Evolutionary conservation across 768 basidiomycete genomes (phyloP).

Genomic region (Rhizopogon vesiculosus): DNA sequence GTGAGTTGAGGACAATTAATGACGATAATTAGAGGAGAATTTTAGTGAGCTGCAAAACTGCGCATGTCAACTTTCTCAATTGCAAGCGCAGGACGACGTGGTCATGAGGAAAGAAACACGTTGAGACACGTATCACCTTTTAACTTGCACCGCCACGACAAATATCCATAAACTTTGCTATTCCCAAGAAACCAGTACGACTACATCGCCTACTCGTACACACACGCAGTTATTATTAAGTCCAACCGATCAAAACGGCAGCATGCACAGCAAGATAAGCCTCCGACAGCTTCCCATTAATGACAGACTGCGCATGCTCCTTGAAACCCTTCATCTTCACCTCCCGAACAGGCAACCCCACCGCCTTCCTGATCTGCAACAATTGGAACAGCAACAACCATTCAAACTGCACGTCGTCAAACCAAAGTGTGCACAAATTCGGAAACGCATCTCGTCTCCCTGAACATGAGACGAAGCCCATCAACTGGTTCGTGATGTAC

Average conservation of each 20-base stretch:
- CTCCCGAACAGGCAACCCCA: slow-evolving; percentile 13
- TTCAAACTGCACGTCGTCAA: slow-evolving; percentile 22
- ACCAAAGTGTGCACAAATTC: slow-evolving; percentile 11
- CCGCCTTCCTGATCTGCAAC: slow-evolving; percentile 17
- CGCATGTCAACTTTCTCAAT: slow-evolving; percentile 3
- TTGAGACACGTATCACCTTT: slow-evolving; percentile 24
- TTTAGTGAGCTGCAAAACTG: background rate
- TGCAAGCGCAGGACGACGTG: slow-evolving; percentile 13
- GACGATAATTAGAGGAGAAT: slow-evolving; percentile 17
- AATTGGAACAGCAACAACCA: slow-evolving; percentile 25
- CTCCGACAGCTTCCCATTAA: slow-evolving; percentile 15
- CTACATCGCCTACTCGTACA: too few species aligned
- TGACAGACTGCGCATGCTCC: slow-evolving; percentile 11
- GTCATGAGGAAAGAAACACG: slow-evolving; percentile 19
- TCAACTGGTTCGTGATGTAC: slow-evolving; percentile 16
- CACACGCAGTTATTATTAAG: background rate
- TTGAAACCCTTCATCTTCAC: slow-evolving; percentile 20
- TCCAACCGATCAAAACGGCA: background rate
- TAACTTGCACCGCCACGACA: slow-evolving; percentile 15
- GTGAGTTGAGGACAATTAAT: slow-evolving; percentile 5
- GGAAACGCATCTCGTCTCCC: slow-evolving; percentile 22
- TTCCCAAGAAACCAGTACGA: too few species aligned
- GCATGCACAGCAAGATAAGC: slow-evolving; percentile 12
- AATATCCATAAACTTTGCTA: slow-evolving; percentile 16
- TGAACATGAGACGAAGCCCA: slow-evolving; percentile 21